Evolutionary conservation across 345 rosid species (phyloP), one percentile per base, ranked within the genome.

Genomic region (Mercurialis annua): DNA sequence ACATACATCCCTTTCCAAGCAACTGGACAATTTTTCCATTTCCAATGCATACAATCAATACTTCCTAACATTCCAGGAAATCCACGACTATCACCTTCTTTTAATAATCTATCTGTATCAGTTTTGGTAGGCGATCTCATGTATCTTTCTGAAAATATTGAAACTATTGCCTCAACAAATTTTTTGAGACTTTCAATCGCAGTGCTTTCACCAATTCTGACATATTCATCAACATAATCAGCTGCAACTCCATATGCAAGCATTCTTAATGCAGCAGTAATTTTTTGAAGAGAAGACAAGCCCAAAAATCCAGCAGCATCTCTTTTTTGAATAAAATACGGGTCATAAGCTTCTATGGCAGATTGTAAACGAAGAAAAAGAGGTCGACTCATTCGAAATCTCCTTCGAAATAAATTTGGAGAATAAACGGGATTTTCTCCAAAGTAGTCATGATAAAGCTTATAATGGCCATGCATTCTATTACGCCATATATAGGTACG

Each of bases 1-100:
- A 53, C 58, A 53, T 53, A 53, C 58, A 53, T 53, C 58, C 30
- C 58, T 53, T 53, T 53, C 58, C 31, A 53, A 53, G 58, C 58
- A 53, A 26, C 12, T 26, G 31, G 23, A 3, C 24, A 53, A n/a
- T 27, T 53, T 5, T 10, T 53, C 0, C 31, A 53, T 26, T 53
- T 24, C 31, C 48, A 44, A 7, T 44, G 48, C 48, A 44, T 44
- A 4, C 2, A 44, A 15, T 44, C 4, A 15, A 44, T 44, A 16
- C 48, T n/a, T n/a, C n/a, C n/a, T n/a, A n/a, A n/a, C n/a, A n/a
- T n/a, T n/a, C n/a, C n/a, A n/a, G n/a, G n/a, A 44, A 44, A 44
- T 44, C 48, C 48, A 10, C 14, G 17, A 10, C 2, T 44, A 2
- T 44, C 48, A 44, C 48, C 4, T 44, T 44, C 48, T 44, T 44